Percentiles rank a stretch among this genome's conserved stretches.
Evolutionary conservation across 169 alveolate genomes (phyloP).

Genomic region (Plasmodium gallinaceum): DNA sequence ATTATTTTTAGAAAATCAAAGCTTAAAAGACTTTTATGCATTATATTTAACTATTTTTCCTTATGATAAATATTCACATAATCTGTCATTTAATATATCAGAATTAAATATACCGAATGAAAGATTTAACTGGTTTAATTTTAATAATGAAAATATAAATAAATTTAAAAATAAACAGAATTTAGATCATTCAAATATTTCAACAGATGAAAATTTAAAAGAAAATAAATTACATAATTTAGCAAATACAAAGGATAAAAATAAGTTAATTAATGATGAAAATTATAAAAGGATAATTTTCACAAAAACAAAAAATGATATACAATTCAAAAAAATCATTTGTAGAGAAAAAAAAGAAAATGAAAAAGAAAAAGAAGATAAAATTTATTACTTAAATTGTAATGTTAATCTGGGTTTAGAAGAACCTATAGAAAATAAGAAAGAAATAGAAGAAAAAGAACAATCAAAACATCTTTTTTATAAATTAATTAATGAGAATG

Average conservation of each 20-base stretch:
- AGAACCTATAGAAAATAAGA: slow-evolving; percentile 20
- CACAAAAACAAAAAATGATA: slow-evolving; percentile 26
- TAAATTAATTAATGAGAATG: slow-evolving; percentile 64
- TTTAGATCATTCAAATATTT: slow-evolving; percentile 5
- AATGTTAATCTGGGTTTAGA: slow-evolving; percentile 71
- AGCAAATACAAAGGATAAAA: not conserved
- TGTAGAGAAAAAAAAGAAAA: slow-evolving; percentile 19
- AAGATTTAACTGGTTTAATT: slow-evolving; percentile 49
- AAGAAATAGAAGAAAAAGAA: slow-evolving; percentile 59
- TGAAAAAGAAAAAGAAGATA: slow-evolving; percentile 5
- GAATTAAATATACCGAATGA: slow-evolving; percentile 44
- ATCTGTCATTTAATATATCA: slow-evolving; percentile 33
- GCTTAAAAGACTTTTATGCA: slow-evolving; percentile 62
- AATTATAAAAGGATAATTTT: slow-evolving; percentile 64
- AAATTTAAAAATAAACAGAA: not conserved
- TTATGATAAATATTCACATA: slow-evolving; percentile 7
- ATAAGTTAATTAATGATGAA: not conserved
- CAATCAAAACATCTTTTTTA: slow-evolving; percentile 28
- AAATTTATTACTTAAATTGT: slow-evolving; percentile 57
- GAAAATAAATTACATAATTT: not conserved
- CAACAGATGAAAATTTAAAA: not conserved
- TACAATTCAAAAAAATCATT: slow-evolving; percentile 58
- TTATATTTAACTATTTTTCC: slow-evolving; percentile 74
- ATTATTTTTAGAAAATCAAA: slow-evolving; percentile 61
- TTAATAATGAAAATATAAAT: not conserved